Percentiles rank a stretch among this genome's conserved stretches.
Conservation (phyloP, 768 basidiomycete species). For the Termitomyces sp. region DNA sequence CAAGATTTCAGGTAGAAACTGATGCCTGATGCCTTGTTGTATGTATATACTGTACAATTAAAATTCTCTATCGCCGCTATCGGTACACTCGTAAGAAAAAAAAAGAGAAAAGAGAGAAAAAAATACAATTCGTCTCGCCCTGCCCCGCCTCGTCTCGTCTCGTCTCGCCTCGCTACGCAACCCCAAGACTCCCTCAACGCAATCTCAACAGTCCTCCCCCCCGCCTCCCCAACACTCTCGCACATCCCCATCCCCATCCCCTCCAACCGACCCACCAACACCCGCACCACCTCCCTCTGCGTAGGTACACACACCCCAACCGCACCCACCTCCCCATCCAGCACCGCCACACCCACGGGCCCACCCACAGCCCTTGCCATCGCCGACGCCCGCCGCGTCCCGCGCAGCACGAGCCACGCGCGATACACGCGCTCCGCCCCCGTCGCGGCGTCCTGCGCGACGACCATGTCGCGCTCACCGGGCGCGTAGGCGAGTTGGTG, state of each 20-base stretch:
- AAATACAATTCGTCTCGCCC: no score
- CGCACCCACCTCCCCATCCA: constrained; percentile 46
- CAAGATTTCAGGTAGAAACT: constrained; percentile 10
- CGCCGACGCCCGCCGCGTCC: constrained; percentile 48
- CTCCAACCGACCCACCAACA: constrained; percentile 53
- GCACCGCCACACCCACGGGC: constrained; percentile 79
- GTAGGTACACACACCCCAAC: constrained; percentile 70
- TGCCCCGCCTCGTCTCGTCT: no score
- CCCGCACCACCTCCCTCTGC: constrained; percentile 55
- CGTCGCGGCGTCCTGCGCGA: constrained; percentile 65
- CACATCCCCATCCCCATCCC: constrained; percentile 46
- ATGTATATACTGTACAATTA: no score
- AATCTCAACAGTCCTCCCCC: constrained; percentile 1
- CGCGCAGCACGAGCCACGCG: constrained; percentile 62
- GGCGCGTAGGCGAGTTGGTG: constrained; percentile 64
- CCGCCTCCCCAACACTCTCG: constrained; percentile 15
- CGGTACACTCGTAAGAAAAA: background rate
- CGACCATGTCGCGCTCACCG: constrained; percentile 79
- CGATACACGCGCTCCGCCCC: constrained; percentile 49
- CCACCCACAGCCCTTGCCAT: constrained; percentile 92
- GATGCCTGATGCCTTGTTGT: no score
- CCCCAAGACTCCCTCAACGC: background rate
- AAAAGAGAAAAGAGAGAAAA: background rate
- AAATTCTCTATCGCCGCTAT: no score
- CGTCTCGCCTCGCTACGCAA: no score